phyloP scores from a whole-genome alignment of 2,329 filamentous ascomycete species.

The Hymenoscyphus linearis region DNA sequence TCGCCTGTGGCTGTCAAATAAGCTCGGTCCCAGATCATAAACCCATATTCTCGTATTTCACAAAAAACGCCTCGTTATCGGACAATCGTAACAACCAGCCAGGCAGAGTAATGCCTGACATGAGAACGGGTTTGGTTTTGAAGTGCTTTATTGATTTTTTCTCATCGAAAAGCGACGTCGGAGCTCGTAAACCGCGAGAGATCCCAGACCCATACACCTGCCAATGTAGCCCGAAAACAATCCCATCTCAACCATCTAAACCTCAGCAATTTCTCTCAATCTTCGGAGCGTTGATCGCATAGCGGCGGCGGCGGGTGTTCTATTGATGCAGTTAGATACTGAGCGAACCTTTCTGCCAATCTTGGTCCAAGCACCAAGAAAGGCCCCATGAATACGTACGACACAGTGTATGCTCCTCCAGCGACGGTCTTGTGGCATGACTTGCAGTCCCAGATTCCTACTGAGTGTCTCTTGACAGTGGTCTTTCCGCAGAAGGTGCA shows the following conservation, averaged over 20 bases:
- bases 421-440: constrained; percentile 91
- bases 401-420: constrained; percentile 90
- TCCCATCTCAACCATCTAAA: constrained; percentile 51
- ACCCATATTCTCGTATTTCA: not conserved
- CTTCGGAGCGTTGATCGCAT: constrained; percentile 95
- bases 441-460: constrained; percentile 97
- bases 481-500: constrained; percentile 99
- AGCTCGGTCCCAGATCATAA: not conserved
- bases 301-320: constrained; percentile 86
- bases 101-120: not conserved
- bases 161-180: constrained; percentile 31
- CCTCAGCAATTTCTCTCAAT: constrained; percentile 95
- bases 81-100: not conserved
- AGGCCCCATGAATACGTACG: constrained; percentile 60
- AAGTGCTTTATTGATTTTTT: constrained; percentile 28
- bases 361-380: not conserved
- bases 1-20: not conserved
- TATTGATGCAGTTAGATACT: constrained; percentile 35
- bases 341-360: not conserved
- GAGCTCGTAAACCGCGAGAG: constrained; percentile 27
- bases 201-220: constrained; percentile 32
- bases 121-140: constrained; percentile 20
- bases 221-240: constrained; percentile 29
- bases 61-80: not conserved
- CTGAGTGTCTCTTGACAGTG: constrained; percentile 82